Evolutionary conservation across 1,139 yeast species (phyloP).

Genomic region (Blastobotrys malaysiensis): DNA sequence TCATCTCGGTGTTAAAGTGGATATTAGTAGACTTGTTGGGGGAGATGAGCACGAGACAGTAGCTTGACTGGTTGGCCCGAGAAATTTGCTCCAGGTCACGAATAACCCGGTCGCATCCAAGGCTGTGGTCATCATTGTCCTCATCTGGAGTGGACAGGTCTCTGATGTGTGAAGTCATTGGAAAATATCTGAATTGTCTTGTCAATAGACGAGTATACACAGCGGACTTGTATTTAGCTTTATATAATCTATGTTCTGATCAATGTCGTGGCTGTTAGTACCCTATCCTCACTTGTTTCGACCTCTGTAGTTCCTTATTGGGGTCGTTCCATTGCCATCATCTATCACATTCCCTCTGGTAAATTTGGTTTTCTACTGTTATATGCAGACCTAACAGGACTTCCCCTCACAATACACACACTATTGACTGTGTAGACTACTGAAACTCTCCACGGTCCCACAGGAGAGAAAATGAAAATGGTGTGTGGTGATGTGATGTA

Average conservation of each 20-base stretch:
- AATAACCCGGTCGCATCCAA: conserved; percentile 2
- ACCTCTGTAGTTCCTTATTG: too few relatives aligned
- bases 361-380: neutral
- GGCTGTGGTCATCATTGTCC: neutral
- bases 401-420: neutral
- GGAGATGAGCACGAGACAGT: conserved; percentile 10
- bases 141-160: neutral
- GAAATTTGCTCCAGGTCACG: conserved; percentile 13
- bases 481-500: neutral
- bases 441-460: too few relatives aligned
- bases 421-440: too few relatives aligned
- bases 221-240: neutral
- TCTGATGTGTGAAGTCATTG: neutral
- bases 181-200: neutral
- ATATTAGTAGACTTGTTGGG: conserved; percentile 10
- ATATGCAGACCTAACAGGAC: neutral
- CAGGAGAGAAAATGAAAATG: too few relatives aligned
- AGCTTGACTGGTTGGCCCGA: conserved; percentile 8
- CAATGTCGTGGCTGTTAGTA: neutral
- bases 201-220: neutral
- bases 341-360: neutral
- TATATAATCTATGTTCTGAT: neutral
- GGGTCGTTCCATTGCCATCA: neutral
- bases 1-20: conserved; percentile 13
- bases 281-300: neutral